Evolutionary conservation across 106 monocot species (phyloP), one percentile per base, ranked within the genome.

Genomic region (Allium sativum): DNA sequence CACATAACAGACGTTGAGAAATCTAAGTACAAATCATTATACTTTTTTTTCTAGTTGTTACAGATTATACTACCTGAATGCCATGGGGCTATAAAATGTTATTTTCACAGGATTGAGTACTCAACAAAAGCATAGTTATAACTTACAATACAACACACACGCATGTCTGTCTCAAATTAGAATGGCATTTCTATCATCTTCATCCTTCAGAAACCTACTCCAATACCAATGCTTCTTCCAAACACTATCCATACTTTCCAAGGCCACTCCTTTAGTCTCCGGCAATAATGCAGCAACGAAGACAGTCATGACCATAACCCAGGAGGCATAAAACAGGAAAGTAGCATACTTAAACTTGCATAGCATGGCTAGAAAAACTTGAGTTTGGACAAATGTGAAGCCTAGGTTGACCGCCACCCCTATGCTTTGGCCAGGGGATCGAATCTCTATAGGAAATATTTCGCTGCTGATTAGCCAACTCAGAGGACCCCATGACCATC

Each of bases 191-290:
- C 31, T 31, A 31, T 31, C 52, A 18, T 53, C 55, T 48, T 42
- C 61, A 10, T 70, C 75, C 19, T 7, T 42, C 12, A 73, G 43
- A 52, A 79, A 79, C 31, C 63, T 68, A 8, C 62, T 42, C 90
- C 90, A 90, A 62, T 65, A 90, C 82, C 90, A 90, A 47, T 90
- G 90, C 4, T 12, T 16, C 20, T 21, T 61, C 84, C 84, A 90
- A 9, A 82, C 54, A 10, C 46, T 9, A 8, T 42, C 58, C 83
- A 83, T 83, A 20, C 63, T 43, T 21, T 88, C 83, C n/a, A 88
- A 65, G 0, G 88, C 69, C n/a, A 83, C 74, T 11, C 78, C 78
- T 20, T 66, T 78, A 5, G 84, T 89, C 71, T 89, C 84, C 18
- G 82, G 85, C 58, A 90, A n/a, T 21, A 82, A 60, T 12, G 44